These are phyloP conservation scores for Colletotrichum navitas DNA, from an alignment of 2,329 filamentous ascomycete species.

Conservation along the genomic window DNA sequence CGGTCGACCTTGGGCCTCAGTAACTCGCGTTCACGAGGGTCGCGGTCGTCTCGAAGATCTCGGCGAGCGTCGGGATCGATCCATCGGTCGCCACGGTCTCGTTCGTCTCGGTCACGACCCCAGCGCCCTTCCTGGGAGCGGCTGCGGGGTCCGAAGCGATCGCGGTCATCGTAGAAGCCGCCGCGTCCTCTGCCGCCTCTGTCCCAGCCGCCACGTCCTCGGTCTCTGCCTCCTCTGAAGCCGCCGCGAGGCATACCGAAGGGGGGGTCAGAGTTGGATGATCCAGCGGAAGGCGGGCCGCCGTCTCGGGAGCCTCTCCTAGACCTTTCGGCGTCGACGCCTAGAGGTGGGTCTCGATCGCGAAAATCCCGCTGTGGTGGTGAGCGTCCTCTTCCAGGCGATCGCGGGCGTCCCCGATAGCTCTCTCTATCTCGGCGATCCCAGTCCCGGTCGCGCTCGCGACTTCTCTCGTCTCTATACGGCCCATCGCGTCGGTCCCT, in stretches of 20 bases:
- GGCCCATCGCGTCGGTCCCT: constrained; percentile 59
- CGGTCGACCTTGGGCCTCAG: constrained; percentile 66
- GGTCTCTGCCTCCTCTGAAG: constrained; percentile 60
- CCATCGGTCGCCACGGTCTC: constrained; percentile 61
- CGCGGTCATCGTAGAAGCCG: constrained; percentile 65
- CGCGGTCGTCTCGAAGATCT: constrained; percentile 63
- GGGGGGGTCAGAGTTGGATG: constrained; percentile 75
- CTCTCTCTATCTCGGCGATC: constrained; percentile 61
- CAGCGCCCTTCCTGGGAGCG: constrained; percentile 75
- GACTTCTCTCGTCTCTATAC: constrained; percentile 70
- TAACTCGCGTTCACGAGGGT: constrained; percentile 59
- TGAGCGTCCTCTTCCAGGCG: constrained; percentile 72
- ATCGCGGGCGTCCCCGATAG: constrained; percentile 71
- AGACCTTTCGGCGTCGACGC: constrained; percentile 75
- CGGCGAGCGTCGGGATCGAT: constrained; percentile 56
- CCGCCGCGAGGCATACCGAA: constrained; percentile 69
- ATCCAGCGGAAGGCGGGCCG: constrained; percentile 77
- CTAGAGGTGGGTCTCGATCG: constrained; percentile 68
- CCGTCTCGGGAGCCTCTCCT: constrained; percentile 78
- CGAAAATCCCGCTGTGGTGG: constrained; percentile 74
- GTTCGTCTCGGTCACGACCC: constrained; percentile 68
- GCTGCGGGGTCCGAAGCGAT: constrained; percentile 73
- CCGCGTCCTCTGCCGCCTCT: constrained; percentile 59
- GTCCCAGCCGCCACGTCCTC: constrained; percentile 69
- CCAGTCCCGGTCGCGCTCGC: constrained; percentile 69